Percentiles rank a stretch among this genome's conserved stretches.
These are phyloP conservation scores for Rhazya stricta DNA, from an alignment of 257 asterid genomes.

Conservation along the genomic window DNA sequence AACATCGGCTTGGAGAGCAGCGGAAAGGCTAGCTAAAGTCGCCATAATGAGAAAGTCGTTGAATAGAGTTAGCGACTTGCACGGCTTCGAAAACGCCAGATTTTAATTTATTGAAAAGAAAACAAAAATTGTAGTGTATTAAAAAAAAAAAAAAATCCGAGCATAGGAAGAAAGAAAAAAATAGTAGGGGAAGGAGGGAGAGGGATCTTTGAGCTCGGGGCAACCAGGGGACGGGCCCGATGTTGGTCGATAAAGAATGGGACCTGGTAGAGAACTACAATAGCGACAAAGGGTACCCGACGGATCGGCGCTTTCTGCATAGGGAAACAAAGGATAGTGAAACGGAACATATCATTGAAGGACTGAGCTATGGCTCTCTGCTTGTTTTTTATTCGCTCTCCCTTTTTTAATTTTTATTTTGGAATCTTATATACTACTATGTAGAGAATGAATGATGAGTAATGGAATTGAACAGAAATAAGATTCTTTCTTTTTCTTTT, in stretches of 20 bases:
- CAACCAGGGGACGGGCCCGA: neutral
- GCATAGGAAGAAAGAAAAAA: neutral
- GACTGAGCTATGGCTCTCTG: slow-evolving; percentile 20
- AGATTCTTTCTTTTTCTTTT: slow-evolving; percentile 10
- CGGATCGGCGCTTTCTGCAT: slow-evolving; percentile 49
- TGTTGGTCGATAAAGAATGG: slow-evolving; percentile 6
- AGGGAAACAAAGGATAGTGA: slow-evolving; percentile 16
- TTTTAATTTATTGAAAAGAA: slow-evolving; percentile 43
- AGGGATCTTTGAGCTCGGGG: slow-evolving; percentile 1
- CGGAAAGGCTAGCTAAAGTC: slow-evolving; percentile 96
- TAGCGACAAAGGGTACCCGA: slow-evolving; percentile 30
- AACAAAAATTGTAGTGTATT: slow-evolving; percentile 16
- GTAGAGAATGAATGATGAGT: slow-evolving; percentile 32
- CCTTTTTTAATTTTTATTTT: neutral
- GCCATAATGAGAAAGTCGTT: slow-evolving; percentile 90
- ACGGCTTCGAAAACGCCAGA: slow-evolving; percentile 97
- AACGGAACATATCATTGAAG: slow-evolving; percentile 34
- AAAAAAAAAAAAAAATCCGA: neutral
- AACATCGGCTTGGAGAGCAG: slow-evolving; percentile 99
- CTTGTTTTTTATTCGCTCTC: slow-evolving; percentile 20
- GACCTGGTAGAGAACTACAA: neutral
- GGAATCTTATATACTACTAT: slow-evolving; percentile 3
- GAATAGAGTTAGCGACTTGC: slow-evolving; percentile 94
- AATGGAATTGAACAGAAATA: slow-evolving; percentile 29
- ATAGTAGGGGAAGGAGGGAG: neutral